Base-by-base conservation (phyloP, 2,329 filamentous ascomycete species). In the Thelonectria rubi region DNA sequence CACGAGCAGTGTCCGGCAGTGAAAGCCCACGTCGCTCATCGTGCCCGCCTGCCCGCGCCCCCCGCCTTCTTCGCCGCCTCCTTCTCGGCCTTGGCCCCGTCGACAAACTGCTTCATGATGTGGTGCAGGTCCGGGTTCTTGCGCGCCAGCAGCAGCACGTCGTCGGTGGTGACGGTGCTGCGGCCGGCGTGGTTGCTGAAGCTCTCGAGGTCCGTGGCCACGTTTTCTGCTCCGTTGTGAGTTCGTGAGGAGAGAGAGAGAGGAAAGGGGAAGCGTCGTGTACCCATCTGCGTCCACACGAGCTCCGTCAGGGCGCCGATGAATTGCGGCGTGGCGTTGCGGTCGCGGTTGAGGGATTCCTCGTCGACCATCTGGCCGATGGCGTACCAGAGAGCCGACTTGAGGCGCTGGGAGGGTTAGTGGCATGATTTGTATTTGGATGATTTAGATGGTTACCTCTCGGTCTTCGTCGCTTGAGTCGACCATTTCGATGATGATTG, bases 321-420 rank as follows among this genome's bases (percentile, higher is more conserved):
- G 76, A 96, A 97, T 73, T 97, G 93, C 2, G 92, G 92, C 24
- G 94, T 97, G 7, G 94, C 92, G 76, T 97, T 97, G 65, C 92
- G 85, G 73, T 91, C 78, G 55, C 77, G 74, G 15, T 70, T 69
- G 30, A 80, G 64, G 11, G 88, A 90, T 74, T 97, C 91, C 67
- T 94, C 89, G 75, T 98, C 94, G 65, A 97, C 91, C 62, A 96
- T 94, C 74, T 93, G 91, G 67, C 92, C 92, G 62, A 97, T 86
- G 21, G 89, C 86, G 72, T 90, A 90, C 93, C 93, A 97, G 21
- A 97, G 86, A 14, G 91, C 91, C 37, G 91, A 88, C 81, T 96
- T 96, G 71, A 95, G 86, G 65, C 90, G 88, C 90, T 97, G 67
- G 11, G 20, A 45, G 20, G 21, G 43, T 14, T 7, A 15, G 9